Evolutionary conservation across 1,284 basidiomycete genomes (phyloP), one percentile per base, ranked within the genome.

Genomic region (Salmacisia buchloeana): DNA sequence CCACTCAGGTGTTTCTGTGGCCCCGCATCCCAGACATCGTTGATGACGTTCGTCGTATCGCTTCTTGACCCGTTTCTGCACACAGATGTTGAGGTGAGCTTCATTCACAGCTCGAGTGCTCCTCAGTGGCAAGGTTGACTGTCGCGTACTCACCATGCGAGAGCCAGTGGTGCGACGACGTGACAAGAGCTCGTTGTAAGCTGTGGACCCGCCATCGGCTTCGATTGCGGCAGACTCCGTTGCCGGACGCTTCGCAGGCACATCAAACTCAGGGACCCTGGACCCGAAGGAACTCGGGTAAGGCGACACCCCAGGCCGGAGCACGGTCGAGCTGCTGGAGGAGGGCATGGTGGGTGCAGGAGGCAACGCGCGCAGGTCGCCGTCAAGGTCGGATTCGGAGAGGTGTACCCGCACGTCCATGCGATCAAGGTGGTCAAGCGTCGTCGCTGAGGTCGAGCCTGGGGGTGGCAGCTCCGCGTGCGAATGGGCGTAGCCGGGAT

Each of bases 1-100:
- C 69, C 69, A 70, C 39, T 70, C 69, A 1, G 69, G 69, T 3
- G 69, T 70, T 3, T 63, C 45, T 2, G 64, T 70, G 10, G 69
- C 67, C 2, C 62, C 56, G 29, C 69, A 70, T 12, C 62, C 62
- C 36, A 67, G 61, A 36, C 69, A 70, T 9, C 34, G 31, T 31
- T 54, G 49, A n/a, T 54, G 49, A 1, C 29, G 25, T n/a, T 54
- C 49, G n/a, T 54, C 49, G 31, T 31, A 54, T 3, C 49, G 49
- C 29, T 54, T 54, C 13, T 33, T 54, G 9, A 54, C 49, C 13
- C 49, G 49, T 54, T 54, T 54, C 49, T 54, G 29, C 7, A 13
- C 36, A 38, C 36, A 46, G 43, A 23, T 49, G 18, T 21, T 21
- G 46, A 49, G 46, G 46, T 9, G 4, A 27, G 46, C 9, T 25